phyloP scores from a whole-genome alignment of 225 moss, liverwort and hornwort species.

The Climacium dendroides region DNA sequence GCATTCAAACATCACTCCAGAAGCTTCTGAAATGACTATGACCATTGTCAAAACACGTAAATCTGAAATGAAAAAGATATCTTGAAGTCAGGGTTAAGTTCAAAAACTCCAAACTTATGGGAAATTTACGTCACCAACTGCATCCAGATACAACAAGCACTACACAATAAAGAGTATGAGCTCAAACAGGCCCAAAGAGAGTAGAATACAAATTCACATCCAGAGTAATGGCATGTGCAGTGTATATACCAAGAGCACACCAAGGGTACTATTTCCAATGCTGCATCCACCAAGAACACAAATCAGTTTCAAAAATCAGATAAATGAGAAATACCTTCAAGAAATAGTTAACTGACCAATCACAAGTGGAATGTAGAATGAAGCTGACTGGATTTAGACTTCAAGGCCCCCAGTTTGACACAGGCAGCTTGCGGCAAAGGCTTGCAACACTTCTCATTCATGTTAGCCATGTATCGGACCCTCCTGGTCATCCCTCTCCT shows the following conservation, averaged over 20 bases:
- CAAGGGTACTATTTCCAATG: not conserved
- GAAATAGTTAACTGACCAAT: not conserved
- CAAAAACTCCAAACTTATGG: not conserved
- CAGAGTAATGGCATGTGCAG: not conserved
- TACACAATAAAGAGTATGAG: not conserved
- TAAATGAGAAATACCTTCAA: not conserved
- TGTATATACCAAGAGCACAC: not conserved
- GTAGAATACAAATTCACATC: not conserved
- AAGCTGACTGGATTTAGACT: not conserved
- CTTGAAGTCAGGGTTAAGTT: not conserved
- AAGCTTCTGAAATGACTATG: not conserved
- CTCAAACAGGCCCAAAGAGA: not conserved
- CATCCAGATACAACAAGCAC: not conserved
- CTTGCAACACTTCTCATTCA: not conserved
- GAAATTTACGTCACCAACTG: not conserved
- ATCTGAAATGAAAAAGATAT: not conserved
- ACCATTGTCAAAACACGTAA: not conserved
- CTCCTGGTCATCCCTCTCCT: not conserved
- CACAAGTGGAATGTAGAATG: not conserved
- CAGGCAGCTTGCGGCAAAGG: not conserved
- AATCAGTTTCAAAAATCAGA: not conserved
- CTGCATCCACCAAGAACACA: not conserved
- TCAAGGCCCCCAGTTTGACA: not conserved
- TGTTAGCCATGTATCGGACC: not conserved
- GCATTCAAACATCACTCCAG: not conserved